phyloP scores from a whole-genome alignment of 805 yeast genomes.

The Ogataea nitratoaversa region DNA sequence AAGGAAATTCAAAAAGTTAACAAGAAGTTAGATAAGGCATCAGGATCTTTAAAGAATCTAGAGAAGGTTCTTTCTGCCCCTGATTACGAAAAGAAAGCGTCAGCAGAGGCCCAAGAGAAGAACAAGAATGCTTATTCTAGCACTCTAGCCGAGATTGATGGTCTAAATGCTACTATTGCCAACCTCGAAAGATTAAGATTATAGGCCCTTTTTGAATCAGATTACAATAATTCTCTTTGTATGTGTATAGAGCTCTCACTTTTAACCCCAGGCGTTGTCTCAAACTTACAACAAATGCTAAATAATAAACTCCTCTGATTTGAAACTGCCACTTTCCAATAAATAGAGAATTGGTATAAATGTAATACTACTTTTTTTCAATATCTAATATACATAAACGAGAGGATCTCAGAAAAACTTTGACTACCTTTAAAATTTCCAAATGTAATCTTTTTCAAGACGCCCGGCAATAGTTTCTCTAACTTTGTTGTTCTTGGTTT shows the following conservation, averaged over 20 bases:
- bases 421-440: slow-evolving; percentile 36
- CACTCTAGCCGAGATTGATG: slow-evolving; percentile 81
- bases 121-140: slow-evolving; percentile 67
- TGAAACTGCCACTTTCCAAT: too few relatives aligned
- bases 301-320: too few relatives aligned
- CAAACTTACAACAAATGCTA: too few relatives aligned
- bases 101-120: slow-evolving; percentile 72
- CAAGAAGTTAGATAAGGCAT: slow-evolving; percentile 67
- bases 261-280: too few relatives aligned
- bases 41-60: slow-evolving; percentile 54
- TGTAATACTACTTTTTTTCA: slow-evolving; percentile 2
- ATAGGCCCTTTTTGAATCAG: slow-evolving; percentile 17
- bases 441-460: slow-evolving; percentile 52
- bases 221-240: neutral
- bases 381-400: neutral
- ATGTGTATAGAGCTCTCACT: neutral
- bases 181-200: slow-evolving; percentile 78
- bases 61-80: slow-evolving; percentile 65
- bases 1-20: slow-evolving; percentile 81
- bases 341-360: too few relatives aligned
- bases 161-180: slow-evolving; percentile 78
- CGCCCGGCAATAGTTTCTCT: slow-evolving; percentile 46
- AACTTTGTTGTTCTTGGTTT: slow-evolving; percentile 37
- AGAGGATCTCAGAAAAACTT: neutral
- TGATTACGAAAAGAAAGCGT: slow-evolving; percentile 86